These are phyloP conservation scores for Holtermanniella nyarrowii DNA, from an alignment of 768 basidiomycete species.

Conservation along the genomic window DNA sequence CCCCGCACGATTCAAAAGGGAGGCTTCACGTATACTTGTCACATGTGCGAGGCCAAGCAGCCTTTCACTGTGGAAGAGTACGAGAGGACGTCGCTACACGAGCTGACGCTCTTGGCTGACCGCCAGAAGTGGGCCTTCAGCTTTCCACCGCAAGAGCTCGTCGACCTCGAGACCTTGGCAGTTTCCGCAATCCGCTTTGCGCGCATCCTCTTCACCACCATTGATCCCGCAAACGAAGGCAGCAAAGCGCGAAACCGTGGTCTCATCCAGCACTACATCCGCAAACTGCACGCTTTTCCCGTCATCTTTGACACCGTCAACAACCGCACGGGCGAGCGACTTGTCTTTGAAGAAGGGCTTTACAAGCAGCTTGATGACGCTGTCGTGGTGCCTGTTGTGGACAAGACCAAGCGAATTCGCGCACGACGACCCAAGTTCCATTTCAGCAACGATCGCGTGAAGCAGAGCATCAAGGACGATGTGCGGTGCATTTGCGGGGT, in stretches of 20 bases:
- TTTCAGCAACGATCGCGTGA: not conserved
- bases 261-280: slow-evolving; percentile 15
- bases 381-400: not conserved
- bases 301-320: slow-evolving; percentile 18
- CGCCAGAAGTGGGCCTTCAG: slow-evolving; percentile 22
- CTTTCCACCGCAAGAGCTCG: slow-evolving; percentile 21
- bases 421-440: not conserved
- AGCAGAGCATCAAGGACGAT: not conserved
- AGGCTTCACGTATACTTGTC: slow-evolving; percentile 12
- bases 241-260: slow-evolving; percentile 6
- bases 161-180: slow-evolving; percentile 11
- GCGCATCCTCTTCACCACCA: slow-evolving; percentile 7
- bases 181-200: slow-evolving; percentile 15
- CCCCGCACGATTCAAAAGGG: slow-evolving; percentile 10
- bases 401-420: not conserved
- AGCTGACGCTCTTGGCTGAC: slow-evolving; percentile 16
- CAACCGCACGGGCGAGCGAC: slow-evolving; percentile 6
- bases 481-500: not conserved
- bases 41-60: slow-evolving; percentile 14
- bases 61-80: slow-evolving; percentile 2
- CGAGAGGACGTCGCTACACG: slow-evolving; percentile 16
- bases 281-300: slow-evolving; percentile 27
- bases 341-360: slow-evolving; percentile 23
- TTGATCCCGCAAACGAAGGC: slow-evolving; percentile 9
- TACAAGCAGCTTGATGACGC: slow-evolving; percentile 17